These are phyloP conservation scores for Penicillium cataractarum DNA, from an alignment of 495 filamentous ascomycete genomes.

Conservation along the genomic window DNA sequence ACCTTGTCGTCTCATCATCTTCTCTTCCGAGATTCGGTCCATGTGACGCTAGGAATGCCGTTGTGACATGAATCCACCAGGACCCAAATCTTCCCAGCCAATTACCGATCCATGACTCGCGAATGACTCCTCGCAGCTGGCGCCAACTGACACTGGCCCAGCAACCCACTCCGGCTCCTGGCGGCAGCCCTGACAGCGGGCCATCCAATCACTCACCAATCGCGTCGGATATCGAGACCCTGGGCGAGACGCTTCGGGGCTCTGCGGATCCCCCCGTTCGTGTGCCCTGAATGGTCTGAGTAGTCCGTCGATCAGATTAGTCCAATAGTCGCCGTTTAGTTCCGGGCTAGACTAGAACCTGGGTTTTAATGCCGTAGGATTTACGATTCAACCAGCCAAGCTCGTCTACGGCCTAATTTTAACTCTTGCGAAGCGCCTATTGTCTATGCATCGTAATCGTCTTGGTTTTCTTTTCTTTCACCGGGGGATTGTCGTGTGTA, in stretches of 20 bases:
- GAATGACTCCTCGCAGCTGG: slow-evolving; percentile 8
- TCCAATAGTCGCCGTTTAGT: slow-evolving; percentile 23
- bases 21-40: slow-evolving; percentile 7
- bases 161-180: slow-evolving; percentile 19
- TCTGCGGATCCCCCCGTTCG: slow-evolving; percentile 28
- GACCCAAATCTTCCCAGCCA: not conserved
- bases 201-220: slow-evolving; percentile 18
- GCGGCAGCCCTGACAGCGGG: slow-evolving; percentile 26
- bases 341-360: slow-evolving; percentile 26
- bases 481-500: not conserved
- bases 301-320: slow-evolving; percentile 16
- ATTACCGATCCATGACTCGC: not conserved
- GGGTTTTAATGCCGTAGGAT: not conserved
- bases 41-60: slow-evolving; percentile 27
- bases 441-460: not conserved
- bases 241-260: slow-evolving; percentile 18
- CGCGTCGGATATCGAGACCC: slow-evolving; percentile 6
- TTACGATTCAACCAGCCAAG: not conserved
- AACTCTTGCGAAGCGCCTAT: not conserved
- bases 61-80: slow-evolving; percentile 13
- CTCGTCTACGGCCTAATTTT: slow-evolving; percentile 9
- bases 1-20: slow-evolving; percentile 14
- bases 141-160: slow-evolving; percentile 22
- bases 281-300: slow-evolving; percentile 9
- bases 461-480: slow-evolving; percentile 1